Base-by-base conservation (phyloP, 768 basidiomycete species). In the Tylopilus subfusipes region DNA sequence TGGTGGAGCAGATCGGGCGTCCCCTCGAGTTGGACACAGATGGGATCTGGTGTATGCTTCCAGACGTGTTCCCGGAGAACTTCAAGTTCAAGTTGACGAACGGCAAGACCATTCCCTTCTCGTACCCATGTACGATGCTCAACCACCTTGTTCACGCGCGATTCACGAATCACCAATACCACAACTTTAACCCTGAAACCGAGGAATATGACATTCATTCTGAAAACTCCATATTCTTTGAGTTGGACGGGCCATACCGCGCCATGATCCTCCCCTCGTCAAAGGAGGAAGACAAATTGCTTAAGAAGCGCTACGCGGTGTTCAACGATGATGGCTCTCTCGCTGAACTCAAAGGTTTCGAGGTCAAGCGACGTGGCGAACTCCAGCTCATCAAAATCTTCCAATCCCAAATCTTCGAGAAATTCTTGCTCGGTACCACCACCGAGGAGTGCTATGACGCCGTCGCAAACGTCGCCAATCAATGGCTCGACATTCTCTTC, bases 11-110 rank as follows among this genome's bases (percentile, higher is more conserved):
- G 73, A 94, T 99, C 51, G 97, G 97, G 4, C 85, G 97, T 9
- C 97, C 97, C 1, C 83, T 99, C 48, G 97, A 99, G 67, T 74
- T 99, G 61, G 97, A 99, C 69, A 99, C 97, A 14, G 97, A 99
- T 72, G 96, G 97, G 59, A 99, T 99, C 60, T 98, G 97, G 97
- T 99, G 97, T 73, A 99, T 99, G 97, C 84, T 98, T 22, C 97
- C 97, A 5, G 93, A 92, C 4, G 83, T 93, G 13, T 99, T 99
- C 72, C 97, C 97, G 3, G 97, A 98, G 73, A 92, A 97, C 72
- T 98, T 98, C 84, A 87, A 86, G 69, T 98, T 98, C 80, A 86
- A 94, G 67, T 79, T 98, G 55, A 76, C 77, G 42, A 87, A 81
- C 62, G 96, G 97, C 54, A 98, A 98, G 76, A 75, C 86, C 8